Conservation (phyloP, 2,329 filamentous ascomycete species). For the Fusarium chuoi region DNA sequence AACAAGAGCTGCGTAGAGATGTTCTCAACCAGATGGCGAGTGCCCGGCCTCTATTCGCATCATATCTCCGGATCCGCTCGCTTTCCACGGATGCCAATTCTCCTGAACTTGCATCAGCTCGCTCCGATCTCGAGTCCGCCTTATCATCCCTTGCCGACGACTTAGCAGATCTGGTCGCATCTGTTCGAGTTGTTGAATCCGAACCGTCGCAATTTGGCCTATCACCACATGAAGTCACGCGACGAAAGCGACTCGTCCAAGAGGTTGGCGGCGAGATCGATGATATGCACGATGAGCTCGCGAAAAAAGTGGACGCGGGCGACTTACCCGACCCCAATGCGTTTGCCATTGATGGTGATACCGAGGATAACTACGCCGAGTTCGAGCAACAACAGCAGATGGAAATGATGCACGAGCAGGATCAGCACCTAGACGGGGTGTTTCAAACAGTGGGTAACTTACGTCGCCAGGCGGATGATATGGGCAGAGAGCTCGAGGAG, state of each 20-base stretch:
- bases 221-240: slow-evolving; percentile 81
- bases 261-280: slow-evolving; percentile 91
- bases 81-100: slow-evolving; percentile 77
- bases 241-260: slow-evolving; percentile 83
- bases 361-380: slow-evolving; percentile 71
- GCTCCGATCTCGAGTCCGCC: slow-evolving; percentile 72
- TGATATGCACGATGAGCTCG: slow-evolving; percentile 86
- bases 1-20: slow-evolving; percentile 69
- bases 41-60: slow-evolving; percentile 88
- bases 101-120: slow-evolving; percentile 85
- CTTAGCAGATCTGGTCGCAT: slow-evolving; percentile 86
- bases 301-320: slow-evolving; percentile 63
- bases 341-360: slow-evolving; percentile 64
- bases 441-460: slow-evolving; percentile 93
- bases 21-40: slow-evolving; percentile 84
- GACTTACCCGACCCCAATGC: slow-evolving; percentile 65
- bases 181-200: slow-evolving; percentile 86
- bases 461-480: slow-evolving; percentile 89
- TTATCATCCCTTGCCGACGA: slow-evolving; percentile 81
- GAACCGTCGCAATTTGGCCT: slow-evolving; percentile 90
- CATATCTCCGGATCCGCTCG: slow-evolving; percentile 94
- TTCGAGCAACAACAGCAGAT: slow-evolving; percentile 93
- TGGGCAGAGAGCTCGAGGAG: slow-evolving; percentile 96
- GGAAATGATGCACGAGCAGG: slow-evolving; percentile 94
- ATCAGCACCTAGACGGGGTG: slow-evolving; percentile 90